A percentile compares a stretch with the other conserved stretches of the same genome.
These are phyloP conservation scores for Marchantia paleacea DNA, from an alignment of 225 moss, liverwort and hornwort species.

Conservation along the genomic window DNA sequence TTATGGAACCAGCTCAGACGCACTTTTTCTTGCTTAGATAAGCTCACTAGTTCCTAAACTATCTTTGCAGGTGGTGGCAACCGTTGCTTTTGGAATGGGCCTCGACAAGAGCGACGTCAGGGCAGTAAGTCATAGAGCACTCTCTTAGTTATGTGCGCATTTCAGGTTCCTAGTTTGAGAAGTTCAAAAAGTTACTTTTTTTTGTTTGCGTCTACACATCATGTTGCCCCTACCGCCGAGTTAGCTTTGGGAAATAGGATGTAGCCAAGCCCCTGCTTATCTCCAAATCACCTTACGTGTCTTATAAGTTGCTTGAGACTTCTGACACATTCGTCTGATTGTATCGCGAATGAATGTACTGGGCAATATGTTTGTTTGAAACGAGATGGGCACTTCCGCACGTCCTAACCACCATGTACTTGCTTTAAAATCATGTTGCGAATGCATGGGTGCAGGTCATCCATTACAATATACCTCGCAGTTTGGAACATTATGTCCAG, in stretches of 20 bases:
- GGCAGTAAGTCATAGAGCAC: conserved; percentile 51
- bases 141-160: neutral
- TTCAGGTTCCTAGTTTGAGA: neutral
- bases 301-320: too few relatives aligned
- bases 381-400: neutral
- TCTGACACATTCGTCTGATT: too few relatives aligned
- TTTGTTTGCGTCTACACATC: too few relatives aligned
- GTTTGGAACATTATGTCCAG: conserved; percentile 96
- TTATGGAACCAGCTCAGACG: neutral
- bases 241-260: too few relatives aligned
- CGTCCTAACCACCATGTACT: neutral
- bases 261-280: too few relatives aligned
- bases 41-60: neutral
- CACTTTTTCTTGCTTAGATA: neutral
- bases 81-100: conserved; percentile 97
- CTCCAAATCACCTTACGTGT: too few relatives aligned
- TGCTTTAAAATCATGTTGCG: neutral
- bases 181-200: neutral
- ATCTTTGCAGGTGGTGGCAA: conserved; percentile 78
- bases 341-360: too few relatives aligned
- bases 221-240: too few relatives aligned
- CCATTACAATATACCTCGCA: conserved; percentile 90
- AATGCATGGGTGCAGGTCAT: conserved; percentile 51
- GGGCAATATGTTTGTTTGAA: neutral
- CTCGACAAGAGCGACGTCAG: conserved; percentile 92